phyloP scores from a whole-genome alignment of 2,329 filamentous ascomycete species.

The Cladosporium colombiae region DNA sequence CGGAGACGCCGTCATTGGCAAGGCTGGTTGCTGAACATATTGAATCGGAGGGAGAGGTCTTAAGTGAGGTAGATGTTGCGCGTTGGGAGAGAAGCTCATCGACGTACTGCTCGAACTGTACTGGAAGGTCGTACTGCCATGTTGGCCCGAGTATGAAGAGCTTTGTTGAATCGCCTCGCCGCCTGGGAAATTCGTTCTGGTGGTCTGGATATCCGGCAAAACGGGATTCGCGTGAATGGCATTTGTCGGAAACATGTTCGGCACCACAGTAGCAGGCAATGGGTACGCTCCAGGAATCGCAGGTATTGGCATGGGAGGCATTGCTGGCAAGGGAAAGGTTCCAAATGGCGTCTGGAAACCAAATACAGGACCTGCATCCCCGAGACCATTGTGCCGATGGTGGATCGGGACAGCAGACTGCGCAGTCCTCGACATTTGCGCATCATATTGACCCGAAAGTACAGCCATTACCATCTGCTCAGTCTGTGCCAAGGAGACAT shows the following conservation, averaged over 20 bases:
- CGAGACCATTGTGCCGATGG: neutral
- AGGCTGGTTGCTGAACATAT: neutral
- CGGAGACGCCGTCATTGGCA: neutral
- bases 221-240: too few relatives aligned
- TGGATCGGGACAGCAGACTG: neutral
- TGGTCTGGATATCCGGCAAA: neutral
- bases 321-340: neutral
- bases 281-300: neutral
- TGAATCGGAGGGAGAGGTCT: neutral
- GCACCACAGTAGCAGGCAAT: neutral
- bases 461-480: constrained; percentile 4
- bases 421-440: neutral
- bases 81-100: neutral
- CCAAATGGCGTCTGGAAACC: neutral
- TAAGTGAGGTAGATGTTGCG: neutral
- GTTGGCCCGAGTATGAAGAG: constrained; percentile 15
- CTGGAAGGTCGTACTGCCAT: constrained; percentile 10
- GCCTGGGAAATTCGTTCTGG: constrained; percentile 16
- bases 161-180: constrained; percentile 16
- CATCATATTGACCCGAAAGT: constrained; percentile 7
- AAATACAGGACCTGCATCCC: neutral
- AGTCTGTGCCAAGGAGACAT: neutral
- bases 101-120: constrained; percentile 20
- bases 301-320: neutral
- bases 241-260: neutral